Conservation (phyloP, 441 rosid genomes). For the Geranium incanum region DNA sequence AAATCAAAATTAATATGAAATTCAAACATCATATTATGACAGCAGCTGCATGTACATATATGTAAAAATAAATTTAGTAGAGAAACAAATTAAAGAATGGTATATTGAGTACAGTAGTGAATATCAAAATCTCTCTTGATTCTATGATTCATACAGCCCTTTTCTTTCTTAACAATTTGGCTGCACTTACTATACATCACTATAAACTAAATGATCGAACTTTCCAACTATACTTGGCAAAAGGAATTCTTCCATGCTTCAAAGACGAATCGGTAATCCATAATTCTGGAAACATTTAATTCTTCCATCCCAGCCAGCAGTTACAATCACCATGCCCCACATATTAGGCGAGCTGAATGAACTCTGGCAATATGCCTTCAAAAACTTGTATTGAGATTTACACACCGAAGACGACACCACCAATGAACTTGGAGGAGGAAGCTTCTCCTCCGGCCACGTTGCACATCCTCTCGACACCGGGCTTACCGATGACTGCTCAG, state of each 20-base stretch:
- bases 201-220: not conserved
- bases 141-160: not conserved
- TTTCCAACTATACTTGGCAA: not conserved
- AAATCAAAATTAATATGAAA: too few species aligned
- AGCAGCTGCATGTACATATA: too few species aligned
- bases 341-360: constrained; percentile 33
- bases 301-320: constrained; percentile 46
- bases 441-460: constrained; percentile 45
- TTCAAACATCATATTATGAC: too few species aligned
- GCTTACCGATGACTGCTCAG: constrained; percentile 28
- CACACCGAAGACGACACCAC: constrained; percentile 22
- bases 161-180: not conserved
- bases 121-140: not conserved
- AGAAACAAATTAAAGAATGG: not conserved
- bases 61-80: not conserved
- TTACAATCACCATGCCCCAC: constrained; percentile 40
- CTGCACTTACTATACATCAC: not conserved
- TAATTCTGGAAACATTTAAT: constrained; percentile 39
- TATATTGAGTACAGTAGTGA: not conserved
- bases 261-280: constrained; percentile 36
- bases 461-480: constrained; percentile 33
- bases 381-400: constrained; percentile 36
- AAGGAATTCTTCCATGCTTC: constrained; percentile 1
- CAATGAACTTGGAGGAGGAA: constrained; percentile 22
- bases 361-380: constrained; percentile 26